Conservation (phyloP, 129 eudicot genomes). For the Erigeron canadensis region DNA sequence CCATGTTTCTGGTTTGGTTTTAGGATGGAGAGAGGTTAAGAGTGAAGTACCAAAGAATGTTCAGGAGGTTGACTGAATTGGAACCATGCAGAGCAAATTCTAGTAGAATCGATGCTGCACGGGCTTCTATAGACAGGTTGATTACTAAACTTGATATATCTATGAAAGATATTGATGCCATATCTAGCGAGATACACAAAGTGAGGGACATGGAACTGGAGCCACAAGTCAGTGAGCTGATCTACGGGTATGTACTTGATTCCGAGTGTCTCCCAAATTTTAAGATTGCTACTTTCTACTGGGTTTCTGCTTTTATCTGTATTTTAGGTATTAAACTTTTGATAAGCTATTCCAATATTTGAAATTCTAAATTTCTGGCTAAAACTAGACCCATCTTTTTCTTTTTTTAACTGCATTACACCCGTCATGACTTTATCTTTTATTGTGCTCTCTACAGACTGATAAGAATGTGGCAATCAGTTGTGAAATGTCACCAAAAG, state of each 20-base stretch:
- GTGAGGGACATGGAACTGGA: conserved; percentile 85
- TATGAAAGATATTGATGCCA: conserved; percentile 64
- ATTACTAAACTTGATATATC: conserved; percentile 72
- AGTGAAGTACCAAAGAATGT: conserved; percentile 69
- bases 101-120: conserved; percentile 69
- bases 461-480: conserved; percentile 84
- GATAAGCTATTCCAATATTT: too few relatives aligned
- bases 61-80: conserved; percentile 62
- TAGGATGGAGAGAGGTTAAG: conserved; percentile 93
- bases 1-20: conserved; percentile 31
- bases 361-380: too few relatives aligned
- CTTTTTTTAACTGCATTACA: too few relatives aligned
- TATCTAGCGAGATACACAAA: conserved; percentile 77
- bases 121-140: conserved; percentile 60
- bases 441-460: conserved; percentile 45
- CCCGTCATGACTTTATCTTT: conserved; percentile 31
- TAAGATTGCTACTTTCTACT: neutral
- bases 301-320: neutral
- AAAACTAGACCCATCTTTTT: too few relatives aligned
- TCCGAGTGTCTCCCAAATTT: neutral
- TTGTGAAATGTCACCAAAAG: conserved; percentile 81
- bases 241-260: conserved; percentile 66
- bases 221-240: conserved; percentile 70
- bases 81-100: conserved; percentile 86
- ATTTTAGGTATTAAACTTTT: too few relatives aligned